Conservation (phyloP, 148 eudicot species). For the Silene latifolia region DNA sequence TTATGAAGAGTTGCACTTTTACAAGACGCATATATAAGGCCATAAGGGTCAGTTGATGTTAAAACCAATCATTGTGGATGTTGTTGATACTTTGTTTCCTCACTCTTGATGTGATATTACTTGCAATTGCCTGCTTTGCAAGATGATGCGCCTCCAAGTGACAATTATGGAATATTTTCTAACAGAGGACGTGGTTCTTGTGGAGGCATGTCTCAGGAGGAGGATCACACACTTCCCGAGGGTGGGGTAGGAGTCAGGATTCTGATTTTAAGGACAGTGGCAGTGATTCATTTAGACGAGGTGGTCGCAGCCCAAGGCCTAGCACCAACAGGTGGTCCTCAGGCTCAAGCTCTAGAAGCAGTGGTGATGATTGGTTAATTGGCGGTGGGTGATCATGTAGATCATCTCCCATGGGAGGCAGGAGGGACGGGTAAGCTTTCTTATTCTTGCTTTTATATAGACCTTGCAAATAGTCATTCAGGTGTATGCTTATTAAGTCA, state of each 20-base stretch:
- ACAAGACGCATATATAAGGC: no score
- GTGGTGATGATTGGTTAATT: conserved; percentile 71
- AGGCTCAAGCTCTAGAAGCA: conserved; percentile 39
- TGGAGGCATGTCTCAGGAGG: conserved; percentile 40
- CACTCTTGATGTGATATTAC: conserved; percentile 12
- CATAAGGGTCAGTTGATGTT: no score
- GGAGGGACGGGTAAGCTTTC: conserved; percentile 57
- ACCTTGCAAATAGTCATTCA: background rate
- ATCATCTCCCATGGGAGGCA: conserved; percentile 56
- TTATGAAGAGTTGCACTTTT: no score
- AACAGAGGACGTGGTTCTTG: conserved; percentile 51
- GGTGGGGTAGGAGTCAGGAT: conserved; percentile 45
- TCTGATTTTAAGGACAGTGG: conserved; percentile 31
- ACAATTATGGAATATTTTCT: conserved; percentile 78
- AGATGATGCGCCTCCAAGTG: conserved; percentile 86
- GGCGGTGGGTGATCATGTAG: conserved; percentile 48
- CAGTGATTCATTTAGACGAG: conserved; percentile 34
- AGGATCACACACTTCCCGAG: conserved; percentile 48
- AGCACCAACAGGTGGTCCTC: conserved; percentile 44
- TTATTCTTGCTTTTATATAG: conserved; percentile 8
- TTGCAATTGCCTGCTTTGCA: conserved; percentile 91
- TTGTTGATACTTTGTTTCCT: background rate
- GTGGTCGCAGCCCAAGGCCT: conserved; percentile 45
- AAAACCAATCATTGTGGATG: no score
- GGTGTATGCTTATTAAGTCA: no score